Evolutionary conservation across 371 early-diverging fungal species (phyloP).

Genomic region (Rhizopus stolonifer): DNA sequence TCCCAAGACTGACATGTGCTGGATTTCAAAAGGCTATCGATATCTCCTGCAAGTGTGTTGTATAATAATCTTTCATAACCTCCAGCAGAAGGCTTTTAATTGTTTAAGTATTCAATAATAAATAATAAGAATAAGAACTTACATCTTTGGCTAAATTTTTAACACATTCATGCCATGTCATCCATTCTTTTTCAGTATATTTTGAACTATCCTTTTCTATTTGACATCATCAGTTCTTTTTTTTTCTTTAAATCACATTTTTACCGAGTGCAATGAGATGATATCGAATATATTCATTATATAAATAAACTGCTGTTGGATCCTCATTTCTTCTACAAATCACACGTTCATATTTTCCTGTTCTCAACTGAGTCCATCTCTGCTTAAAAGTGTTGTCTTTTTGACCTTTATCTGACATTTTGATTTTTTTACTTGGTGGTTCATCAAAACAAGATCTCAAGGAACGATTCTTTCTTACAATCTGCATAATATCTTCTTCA

Average conservation of each 20-base stretch:
- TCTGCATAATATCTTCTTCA: conserved; percentile 1
- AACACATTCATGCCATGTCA: neutral
- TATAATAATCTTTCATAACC: conserved; percentile 8
- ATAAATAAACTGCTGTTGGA: neutral
- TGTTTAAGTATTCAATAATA: neutral
- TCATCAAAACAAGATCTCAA: neutral
- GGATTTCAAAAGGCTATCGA: conserved; percentile 5
- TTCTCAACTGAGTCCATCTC: neutral
- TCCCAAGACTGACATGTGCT: conserved; percentile 36
- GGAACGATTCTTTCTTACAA: neutral
- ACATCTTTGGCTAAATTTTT: neutral
- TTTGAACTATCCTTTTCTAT: neutral
- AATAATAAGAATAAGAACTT: neutral
- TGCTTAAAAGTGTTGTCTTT: neutral
- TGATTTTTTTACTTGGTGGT: neutral
- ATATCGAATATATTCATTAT: conserved; percentile 4
- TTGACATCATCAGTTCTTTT: neutral
- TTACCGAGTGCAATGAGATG: neutral
- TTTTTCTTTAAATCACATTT: neutral
- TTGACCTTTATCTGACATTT: neutral
- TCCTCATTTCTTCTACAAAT: neutral
- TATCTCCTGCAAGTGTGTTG: neutral
- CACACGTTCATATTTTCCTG: neutral
- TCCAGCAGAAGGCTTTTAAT: neutral
- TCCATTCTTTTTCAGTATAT: neutral